A percentile compares a stretch with the other conserved stretches of the same genome.
Evolutionary conservation across 2,329 filamentous ascomycete species (phyloP).

Genomic region (Colletotrichum horii): DNA sequence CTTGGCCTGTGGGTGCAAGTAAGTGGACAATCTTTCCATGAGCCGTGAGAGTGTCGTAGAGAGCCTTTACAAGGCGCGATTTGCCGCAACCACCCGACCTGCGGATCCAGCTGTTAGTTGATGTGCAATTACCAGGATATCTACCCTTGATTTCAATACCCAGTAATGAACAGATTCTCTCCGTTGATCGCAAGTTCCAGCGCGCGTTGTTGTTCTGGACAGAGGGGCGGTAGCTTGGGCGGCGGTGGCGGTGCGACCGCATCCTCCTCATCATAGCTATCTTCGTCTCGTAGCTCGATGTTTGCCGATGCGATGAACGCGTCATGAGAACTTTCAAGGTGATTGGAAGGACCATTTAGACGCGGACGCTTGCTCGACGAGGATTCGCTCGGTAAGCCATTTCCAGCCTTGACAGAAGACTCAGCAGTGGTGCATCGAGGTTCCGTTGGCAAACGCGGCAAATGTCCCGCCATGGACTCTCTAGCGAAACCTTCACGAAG

Average conservation of each 20-base stretch:
- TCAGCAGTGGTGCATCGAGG: background rate
- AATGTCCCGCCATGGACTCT: rapidly evolving
- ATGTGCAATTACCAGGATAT: too few relatives aligned
- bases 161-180: background rate
- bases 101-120: background rate
- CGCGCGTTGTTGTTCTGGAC: background rate
- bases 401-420: rapidly evolving
- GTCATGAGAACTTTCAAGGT: background rate
- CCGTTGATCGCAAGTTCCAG: background rate
- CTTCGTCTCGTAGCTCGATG: background rate
- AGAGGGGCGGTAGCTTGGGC: background rate
- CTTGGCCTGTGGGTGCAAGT: background rate
- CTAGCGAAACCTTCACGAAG: rapidly evolving
- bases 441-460: background rate
- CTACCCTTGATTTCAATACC: too few relatives aligned
- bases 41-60: background rate
- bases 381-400: background rate
- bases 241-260: too few relatives aligned
- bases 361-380: background rate
- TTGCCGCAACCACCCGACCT: background rate
- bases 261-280: background rate
- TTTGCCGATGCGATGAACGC: background rate
- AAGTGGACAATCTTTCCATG: background rate
- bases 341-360: background rate
- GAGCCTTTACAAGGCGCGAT: background rate